Evolutionary conservation across 1,284 basidiomycete genomes (phyloP).

Genomic region (Gomphus bonarii): DNA sequence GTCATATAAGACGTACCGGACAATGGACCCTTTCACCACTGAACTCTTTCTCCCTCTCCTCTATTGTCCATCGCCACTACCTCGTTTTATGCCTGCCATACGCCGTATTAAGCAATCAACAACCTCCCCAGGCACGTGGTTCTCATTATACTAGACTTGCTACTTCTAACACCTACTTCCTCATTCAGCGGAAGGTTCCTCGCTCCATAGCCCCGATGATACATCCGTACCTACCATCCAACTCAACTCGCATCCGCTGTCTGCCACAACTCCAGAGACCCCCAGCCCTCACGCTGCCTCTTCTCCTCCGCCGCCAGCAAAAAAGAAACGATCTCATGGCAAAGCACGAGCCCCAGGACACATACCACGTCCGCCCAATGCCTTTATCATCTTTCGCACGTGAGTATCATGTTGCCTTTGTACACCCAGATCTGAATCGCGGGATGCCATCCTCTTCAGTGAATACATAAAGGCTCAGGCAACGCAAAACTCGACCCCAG

Average conservation of each 20-base stretch:
- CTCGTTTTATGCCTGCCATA: neutral
- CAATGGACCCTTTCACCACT: neutral
- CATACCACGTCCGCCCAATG: constrained; percentile 88
- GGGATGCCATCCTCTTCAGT: neutral
- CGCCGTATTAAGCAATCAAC: neutral
- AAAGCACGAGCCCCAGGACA: constrained; percentile 36
- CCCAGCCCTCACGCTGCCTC: neutral
- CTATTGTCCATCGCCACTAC: neutral
- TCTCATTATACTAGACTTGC: neutral
- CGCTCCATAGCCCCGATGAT: neutral
- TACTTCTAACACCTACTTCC: neutral
- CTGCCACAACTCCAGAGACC: neutral
- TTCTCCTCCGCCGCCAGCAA: neutral
- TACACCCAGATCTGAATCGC: neutral
- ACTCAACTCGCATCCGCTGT: neutral
- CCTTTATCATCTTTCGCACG: constrained; percentile 84
- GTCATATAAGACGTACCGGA: neutral
- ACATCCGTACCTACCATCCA: neutral
- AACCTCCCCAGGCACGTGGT: neutral
- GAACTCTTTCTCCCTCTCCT: neutral
- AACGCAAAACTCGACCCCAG: constrained; percentile 9
- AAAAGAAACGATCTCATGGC: constrained; percentile 11
- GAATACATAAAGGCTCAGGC: constrained; percentile 7
- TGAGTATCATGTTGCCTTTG: neutral
- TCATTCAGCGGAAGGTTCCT: neutral